Percentiles rank a stretch among this genome's conserved stretches.
Conservation (phyloP, 306 rosid species). For the Benincasa hispida region DNA sequence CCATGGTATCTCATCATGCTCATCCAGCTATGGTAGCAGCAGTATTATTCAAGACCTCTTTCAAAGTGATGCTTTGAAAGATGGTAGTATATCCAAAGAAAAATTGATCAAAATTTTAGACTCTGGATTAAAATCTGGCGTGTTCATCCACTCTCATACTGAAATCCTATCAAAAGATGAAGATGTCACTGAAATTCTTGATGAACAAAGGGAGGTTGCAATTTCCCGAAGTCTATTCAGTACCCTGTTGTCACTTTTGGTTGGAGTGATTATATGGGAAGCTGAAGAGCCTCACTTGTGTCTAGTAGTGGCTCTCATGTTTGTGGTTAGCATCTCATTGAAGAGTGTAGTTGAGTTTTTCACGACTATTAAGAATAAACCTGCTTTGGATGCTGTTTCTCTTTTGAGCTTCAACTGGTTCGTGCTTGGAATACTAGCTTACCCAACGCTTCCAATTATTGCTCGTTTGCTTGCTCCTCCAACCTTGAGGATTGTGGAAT, state of each 20-base stretch:
- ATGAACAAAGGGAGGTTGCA: constrained; percentile 36
- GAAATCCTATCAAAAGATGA: neutral
- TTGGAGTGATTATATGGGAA: constrained; percentile 57
- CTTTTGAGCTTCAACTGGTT: constrained; percentile 82
- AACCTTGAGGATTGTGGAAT: constrained; percentile 11
- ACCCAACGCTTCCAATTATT: constrained; percentile 57
- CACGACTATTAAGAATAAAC: constrained; percentile 45
- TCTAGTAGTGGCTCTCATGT: constrained; percentile 62
- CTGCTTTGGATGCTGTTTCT: constrained; percentile 63
- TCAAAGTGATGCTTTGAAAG: constrained; percentile 31
- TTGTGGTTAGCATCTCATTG: constrained; percentile 67
- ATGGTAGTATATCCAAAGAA: constrained; percentile 17
- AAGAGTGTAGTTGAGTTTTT: constrained; percentile 65
- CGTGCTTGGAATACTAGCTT: constrained; percentile 62
- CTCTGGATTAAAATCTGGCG: neutral
- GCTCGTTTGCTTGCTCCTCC: constrained; percentile 29
- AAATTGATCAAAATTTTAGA: constrained; percentile 23
- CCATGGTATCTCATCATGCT: constrained; percentile 17
- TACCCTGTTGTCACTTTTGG: constrained; percentile 48
- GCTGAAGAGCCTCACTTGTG: constrained; percentile 75
- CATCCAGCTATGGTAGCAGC: constrained; percentile 26
- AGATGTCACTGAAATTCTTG: constrained; percentile 12
- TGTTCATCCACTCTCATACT: neutral
- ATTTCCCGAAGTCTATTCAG: constrained; percentile 58
- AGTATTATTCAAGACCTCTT: constrained; percentile 10